Base-by-base conservation (phyloP, 306 rosid species). In the Fragaria ananassa region DNA sequence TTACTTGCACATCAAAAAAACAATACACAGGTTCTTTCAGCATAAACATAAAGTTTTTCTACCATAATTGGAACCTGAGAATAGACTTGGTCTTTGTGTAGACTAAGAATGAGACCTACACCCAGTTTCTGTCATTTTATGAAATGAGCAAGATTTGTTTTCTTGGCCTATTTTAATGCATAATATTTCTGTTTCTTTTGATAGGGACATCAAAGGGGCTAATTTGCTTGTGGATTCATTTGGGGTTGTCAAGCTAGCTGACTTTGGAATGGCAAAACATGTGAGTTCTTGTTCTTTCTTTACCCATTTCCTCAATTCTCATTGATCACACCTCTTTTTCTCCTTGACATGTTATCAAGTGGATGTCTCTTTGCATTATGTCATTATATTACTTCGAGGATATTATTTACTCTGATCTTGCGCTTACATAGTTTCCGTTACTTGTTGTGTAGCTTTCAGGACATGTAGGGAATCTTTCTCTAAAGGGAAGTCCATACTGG, bases 401-500 rank as follows among this genome's bases (percentile, higher is more conserved):
- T 71, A 31, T 19, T 74, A n/a, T 37, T 54, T 37, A 54, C 23
- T 50, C 64, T 61, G 56, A 68, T 53, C 4, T 46, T 77, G 51
- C 68, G 23, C 31, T 71, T 3, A 25, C 74, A 13, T 39, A 42
- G 60, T 39, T 75, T 72, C 67, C 47, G 80, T 83, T 83, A 56
- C 69, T 53, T 85, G 76, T 74, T 85, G 68, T 66, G 70, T 91
- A 96, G 99, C 87, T 96, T 63, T 88, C 91, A 51, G 98, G 97
- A 51, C 96, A 89, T 70, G 89, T 71, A 44, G 90, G 90, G 18
- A 88, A 88, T 80, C 98, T 96, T 76, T 96, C 99, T 79, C 44
- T 96, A 51, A 96, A 87, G 85, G 99, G 99, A 83, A 96, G 99
- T 81, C 99, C 99, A 62, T 96, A 92, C 81, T 96, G 99, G 99